Evolutionary conservation across 768 basidiomycete genomes (phyloP), one percentile per base, ranked within the genome.

Genomic region (Boletus pseudopeckii): DNA sequence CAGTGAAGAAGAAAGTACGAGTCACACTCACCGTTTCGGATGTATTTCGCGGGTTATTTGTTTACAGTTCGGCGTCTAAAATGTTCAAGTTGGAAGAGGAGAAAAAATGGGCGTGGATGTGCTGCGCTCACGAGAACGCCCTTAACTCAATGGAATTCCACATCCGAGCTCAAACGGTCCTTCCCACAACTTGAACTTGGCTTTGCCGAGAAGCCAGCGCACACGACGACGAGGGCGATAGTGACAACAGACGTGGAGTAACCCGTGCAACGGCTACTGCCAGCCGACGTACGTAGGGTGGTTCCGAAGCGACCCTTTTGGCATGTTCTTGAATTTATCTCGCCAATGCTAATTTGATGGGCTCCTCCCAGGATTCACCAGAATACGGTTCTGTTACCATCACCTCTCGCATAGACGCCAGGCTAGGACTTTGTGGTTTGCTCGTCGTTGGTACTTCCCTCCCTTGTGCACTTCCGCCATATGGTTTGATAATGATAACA

Each of bases 161-260:
- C 28, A 41, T 37, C 43, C n/a, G 28, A 42, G 30, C 50, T 40
- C 37, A 56, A 53, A 24, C 30, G 15, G 20, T 17, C 54, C 45
- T 56, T 60, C 57, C 49, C 61, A 63, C 54, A 34, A 28, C 26
- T 26, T 36, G 34, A 15, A 10, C 39, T 43, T 49, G 20, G n/a
- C 10, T 22, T 46, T 55, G 43, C 54, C 61, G 57, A 55, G 48
- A 15, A n/a, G 28, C 28, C 7, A 18, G 8, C 22, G 14, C 11
- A 13, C 20, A 30, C 46, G 18, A 50, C 40, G 38, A 48, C 36
- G 48, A 46, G 43, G 47, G 52, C 34, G 32, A 41, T 24, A 7
- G 20, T 58, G 53, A 53, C 61, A 45, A 32, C 44, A 60, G 39
- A 11, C 11, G 56, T 52, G 50, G 44, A 49, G 55, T n/a, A 38